Conservation (phyloP, 140 eudicot species). For the Ambrosia hybrid region DNA sequence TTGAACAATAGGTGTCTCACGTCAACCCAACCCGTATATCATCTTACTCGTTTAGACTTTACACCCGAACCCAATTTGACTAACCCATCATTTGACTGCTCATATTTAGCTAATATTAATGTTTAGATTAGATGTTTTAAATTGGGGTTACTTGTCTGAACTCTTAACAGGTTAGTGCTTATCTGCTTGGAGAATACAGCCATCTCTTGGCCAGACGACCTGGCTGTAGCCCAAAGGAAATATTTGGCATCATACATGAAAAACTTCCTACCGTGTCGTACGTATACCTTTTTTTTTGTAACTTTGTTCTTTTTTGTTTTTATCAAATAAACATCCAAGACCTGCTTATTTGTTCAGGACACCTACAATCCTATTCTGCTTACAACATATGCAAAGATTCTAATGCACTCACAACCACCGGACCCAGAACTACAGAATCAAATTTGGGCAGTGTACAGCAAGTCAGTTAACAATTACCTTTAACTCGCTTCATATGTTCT, state of each 20-base stretch:
- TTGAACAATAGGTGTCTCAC: too few relatives aligned
- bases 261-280: constrained; percentile 98
- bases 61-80: too few relatives aligned
- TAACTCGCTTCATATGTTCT: constrained; percentile 5
- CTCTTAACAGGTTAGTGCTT: constrained; percentile 97
- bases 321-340: constrained; percentile 9
- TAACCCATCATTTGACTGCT: background rate
- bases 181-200: constrained; percentile 97
- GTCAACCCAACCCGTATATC: too few relatives aligned
- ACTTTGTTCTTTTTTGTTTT: constrained; percentile 3
- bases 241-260: constrained; percentile 79
- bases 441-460: constrained; percentile 81
- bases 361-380: constrained; percentile 87
- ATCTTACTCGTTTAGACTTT: too few relatives aligned
- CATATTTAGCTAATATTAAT: constrained; percentile 16
- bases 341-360: constrained; percentile 59
- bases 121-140: constrained; percentile 10
- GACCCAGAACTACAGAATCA: constrained; percentile 85
- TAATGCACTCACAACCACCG: constrained; percentile 91
- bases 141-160: constrained; percentile 24
- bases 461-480: constrained; percentile 48
- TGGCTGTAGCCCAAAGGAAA: constrained; percentile 89
- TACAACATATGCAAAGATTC: constrained; percentile 90
- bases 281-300: constrained; percentile 29
- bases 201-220: constrained; percentile 97